Base-by-base conservation (phyloP, 257 asterid genomes). In the Solanum appendiculatum region DNA sequence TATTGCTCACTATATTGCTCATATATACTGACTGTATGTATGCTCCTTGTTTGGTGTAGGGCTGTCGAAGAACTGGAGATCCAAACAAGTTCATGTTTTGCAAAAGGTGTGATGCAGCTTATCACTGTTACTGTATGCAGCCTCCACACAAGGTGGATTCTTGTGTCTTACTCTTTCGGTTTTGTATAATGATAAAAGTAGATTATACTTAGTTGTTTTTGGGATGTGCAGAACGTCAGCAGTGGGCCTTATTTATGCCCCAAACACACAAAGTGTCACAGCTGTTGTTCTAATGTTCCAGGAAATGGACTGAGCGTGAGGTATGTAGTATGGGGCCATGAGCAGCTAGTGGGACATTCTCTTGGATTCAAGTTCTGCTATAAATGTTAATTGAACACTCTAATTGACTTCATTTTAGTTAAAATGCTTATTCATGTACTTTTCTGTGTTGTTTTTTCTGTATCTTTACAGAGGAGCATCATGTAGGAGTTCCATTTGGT, bases 221-320 rank as follows among this genome's bases (percentile, higher is more conserved):
- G 56, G 51, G 85, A 77, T 86, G 72, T 90, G 91, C 96, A 96
- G 98, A 95, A 96, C 89, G 97, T 94, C 77, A 92, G 98, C 84
- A 96, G 91, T 91, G 99, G 99, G 37, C 98, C 99, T 86, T 97
- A 95, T 92, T 87, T 97, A 90, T 97, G 99, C 92, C 98, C 98
- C 85, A 95, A 97, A 90, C 99, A 97, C 88, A 97, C 99, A 1
- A 95, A 88, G 92, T 97, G 99, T 87, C 99, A 97, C 87, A 96
- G 99, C 90, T 97, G 99, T 91, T 91, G 77, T 86, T 97, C 99
- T 89, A 88, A 91, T 84, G 98, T 97, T 88, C 99, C 99, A 42
- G 99, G 99, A 88, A 97, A 97, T 68, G 99, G 99, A 88, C 91
- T 91, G 83, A 96, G 99, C 78, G 94, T 96, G 68, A 96, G 99